Base-by-base conservation (phyloP, 2,329 filamentous ascomycete species). In the Metarhizium sp. region DNA sequence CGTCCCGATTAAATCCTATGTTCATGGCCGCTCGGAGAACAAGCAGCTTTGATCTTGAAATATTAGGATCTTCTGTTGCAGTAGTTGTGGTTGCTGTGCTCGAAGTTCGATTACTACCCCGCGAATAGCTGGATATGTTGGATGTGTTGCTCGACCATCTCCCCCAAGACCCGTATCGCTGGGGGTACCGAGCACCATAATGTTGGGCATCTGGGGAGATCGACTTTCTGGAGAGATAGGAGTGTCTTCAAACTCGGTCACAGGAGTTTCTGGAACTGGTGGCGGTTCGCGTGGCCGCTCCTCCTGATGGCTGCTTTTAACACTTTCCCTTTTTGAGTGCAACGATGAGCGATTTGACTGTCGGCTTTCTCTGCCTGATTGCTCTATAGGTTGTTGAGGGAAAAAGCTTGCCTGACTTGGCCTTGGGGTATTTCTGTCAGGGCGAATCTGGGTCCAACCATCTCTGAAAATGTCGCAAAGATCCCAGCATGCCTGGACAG, bases 401-500 rank as follows among this genome's bases (percentile, higher is more conserved):
- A 85, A 82, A 66, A 95, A 95, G 51, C 78, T 85, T 11, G 85
- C 81, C 67, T 95, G 90, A 55, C 80, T 88, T 2, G 91, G 88
- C 42, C 90, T 80, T 14, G 92, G 92, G 2, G 92, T 96, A 48
- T 87, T 88, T 54, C 91, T 79, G 58, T 96, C 91, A 4, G 92
- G 90, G 53, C 90, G 83, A 50, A 94, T 84, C 63, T 94, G 88
- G 3, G 89, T 90, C 90, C 92, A 96, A 18, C 90, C 90, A 72
- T 94, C 88, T 50, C 90, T 82, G 75, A 96, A 96, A 54, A 96
- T 84, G 71, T 96, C 90, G 67, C 90, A 95, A 6, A 96, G 79
- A 61, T 96, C 91, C 90, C 90, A 96, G 68, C 92, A 96, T 14
- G 92, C 90, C 66, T 96, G 91, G 0, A 96, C 88, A 1, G 92